Evolutionary conservation across 495 filamentous ascomycete species (phyloP), one percentile per base, ranked within the genome.

Genomic region (Penicillium cataractarum): DNA sequence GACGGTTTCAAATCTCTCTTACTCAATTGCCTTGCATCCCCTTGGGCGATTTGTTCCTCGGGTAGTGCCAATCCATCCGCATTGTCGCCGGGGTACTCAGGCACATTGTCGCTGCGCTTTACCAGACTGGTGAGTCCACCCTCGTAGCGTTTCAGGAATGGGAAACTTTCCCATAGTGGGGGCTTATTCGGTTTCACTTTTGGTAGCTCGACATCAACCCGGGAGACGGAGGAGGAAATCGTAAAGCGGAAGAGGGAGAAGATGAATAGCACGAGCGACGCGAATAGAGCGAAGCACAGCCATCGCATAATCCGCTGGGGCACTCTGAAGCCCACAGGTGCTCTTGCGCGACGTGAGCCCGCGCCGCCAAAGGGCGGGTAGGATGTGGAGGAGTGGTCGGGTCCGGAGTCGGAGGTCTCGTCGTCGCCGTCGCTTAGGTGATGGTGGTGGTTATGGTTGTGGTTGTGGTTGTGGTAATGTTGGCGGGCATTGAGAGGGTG

Each of bases 91-190:
- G 92, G 92, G 71, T 92, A 97, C 70, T 97, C 90, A 12, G 93
- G 88, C 1, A 81, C 72, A 60, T 89, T 91, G 12, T 89, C 76
- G 17, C 74, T 69, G 48, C 86, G 79, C 8, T 85, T 71, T 0
- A 90, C 84, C 61, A 97, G 65, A 2, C 79, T 87, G 61, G 84
- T 80, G 49, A 97, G 80, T 0, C 93, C 93, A 17, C 93, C 93
- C 72, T 95, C 89, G 71, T 97, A 97, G 57, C 92, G 82, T 50
- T 83, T 87, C 59, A 97, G 74, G 70, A 95, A 92, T 1, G 86
- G 86, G 71, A 96, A 97, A 5, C 78, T 80, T 70, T 96, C 90
- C 93, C 93, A 97, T 49, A 78, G 72, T 4, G 85, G 85, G n/a
- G 91, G 89, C 49, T 84, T 82, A 0, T 82, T 74, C 4, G 84